Evolutionary conservation across 768 basidiomycete genomes (phyloP).

Genomic region (Leccinellum luteum): DNA sequence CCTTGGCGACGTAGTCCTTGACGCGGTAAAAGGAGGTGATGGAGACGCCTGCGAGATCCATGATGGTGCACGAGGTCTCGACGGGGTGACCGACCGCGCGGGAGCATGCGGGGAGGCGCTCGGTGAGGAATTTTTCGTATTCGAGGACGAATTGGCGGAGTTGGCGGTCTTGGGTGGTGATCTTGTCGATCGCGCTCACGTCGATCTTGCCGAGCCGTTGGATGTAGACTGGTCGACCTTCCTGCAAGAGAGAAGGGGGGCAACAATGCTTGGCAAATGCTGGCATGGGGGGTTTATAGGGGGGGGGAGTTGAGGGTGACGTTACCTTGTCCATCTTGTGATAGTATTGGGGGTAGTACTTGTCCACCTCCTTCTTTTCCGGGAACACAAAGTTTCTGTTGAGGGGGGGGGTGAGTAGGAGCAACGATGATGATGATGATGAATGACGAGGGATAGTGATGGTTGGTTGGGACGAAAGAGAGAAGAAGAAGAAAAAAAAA

Average conservation of each 20-base stretch:
- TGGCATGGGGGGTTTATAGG: background rate
- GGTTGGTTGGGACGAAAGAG: no score
- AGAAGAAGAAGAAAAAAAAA: no score
- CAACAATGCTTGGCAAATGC: no score
- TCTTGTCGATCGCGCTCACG: slow-evolving; percentile 73
- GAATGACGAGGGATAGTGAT: no score
- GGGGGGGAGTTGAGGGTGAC: background rate
- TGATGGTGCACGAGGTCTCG: slow-evolving; percentile 96
- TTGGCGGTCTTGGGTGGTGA: slow-evolving; percentile 85
- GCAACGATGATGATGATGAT: background rate
- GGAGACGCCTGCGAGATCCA: slow-evolving; percentile 76
- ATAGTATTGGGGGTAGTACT: slow-evolving; percentile 94
- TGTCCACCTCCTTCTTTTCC: slow-evolving; percentile 80
- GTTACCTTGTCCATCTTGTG: slow-evolving; percentile 91
- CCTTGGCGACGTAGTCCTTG: slow-evolving; percentile 84
- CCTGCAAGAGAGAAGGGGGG: slow-evolving; percentile 45
- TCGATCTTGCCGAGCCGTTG: slow-evolving; percentile 91
- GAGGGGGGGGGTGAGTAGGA: background rate
- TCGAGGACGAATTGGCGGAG: slow-evolving; percentile 86
- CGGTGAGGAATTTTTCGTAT: slow-evolving; percentile 84
- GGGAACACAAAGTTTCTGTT: slow-evolving; percentile 80
- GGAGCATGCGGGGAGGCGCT: slow-evolving; percentile 81
- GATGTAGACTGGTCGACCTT: slow-evolving; percentile 94
- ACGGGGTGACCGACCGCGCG: slow-evolving; percentile 75
- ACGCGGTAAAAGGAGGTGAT: slow-evolving; percentile 84